Conservation (phyloP, 2,329 filamentous ascomycete species). For the Colletotrichum sp. region DNA sequence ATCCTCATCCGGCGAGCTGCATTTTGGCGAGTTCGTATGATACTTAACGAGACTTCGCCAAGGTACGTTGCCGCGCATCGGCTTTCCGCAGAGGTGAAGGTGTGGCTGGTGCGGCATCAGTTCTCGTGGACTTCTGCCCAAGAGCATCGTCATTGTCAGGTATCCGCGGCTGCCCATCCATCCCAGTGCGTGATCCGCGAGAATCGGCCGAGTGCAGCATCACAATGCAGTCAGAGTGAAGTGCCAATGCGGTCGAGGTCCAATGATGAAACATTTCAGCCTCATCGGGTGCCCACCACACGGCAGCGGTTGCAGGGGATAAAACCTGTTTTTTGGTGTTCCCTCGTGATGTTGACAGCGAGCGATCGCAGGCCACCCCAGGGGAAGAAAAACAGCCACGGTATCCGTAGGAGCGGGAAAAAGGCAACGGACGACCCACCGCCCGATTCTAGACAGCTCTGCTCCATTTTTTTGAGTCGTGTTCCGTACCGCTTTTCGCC, state of each 20-base stretch:
- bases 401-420: background rate
- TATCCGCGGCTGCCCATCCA: background rate
- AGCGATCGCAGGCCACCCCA: slow-evolving; percentile 11
- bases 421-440: background rate
- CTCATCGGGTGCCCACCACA: slow-evolving; percentile 10
- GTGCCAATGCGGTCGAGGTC: slow-evolving; percentile 9
- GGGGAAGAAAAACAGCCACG: background rate
- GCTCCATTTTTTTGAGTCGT: slow-evolving; percentile 13
- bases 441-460: background rate
- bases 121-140: background rate
- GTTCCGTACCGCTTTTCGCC: slow-evolving; percentile 11
- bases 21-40: background rate
- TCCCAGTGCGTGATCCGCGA: background rate
- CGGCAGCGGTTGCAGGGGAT: background rate
- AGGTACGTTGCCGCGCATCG: background rate
- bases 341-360: slow-evolving; percentile 6
- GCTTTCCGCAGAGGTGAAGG: background rate
- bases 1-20: background rate
- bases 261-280: slow-evolving; percentile 22
- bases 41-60: background rate
- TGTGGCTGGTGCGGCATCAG: slow-evolving; percentile 1
- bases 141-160: background rate
- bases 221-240: slow-evolving; percentile 7
- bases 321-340: slow-evolving; percentile 18
- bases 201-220: slow-evolving; percentile 11